Conservation (phyloP, 2,329 filamentous ascomycete genomes). For the Aspergillus novofumigatus region DNA sequence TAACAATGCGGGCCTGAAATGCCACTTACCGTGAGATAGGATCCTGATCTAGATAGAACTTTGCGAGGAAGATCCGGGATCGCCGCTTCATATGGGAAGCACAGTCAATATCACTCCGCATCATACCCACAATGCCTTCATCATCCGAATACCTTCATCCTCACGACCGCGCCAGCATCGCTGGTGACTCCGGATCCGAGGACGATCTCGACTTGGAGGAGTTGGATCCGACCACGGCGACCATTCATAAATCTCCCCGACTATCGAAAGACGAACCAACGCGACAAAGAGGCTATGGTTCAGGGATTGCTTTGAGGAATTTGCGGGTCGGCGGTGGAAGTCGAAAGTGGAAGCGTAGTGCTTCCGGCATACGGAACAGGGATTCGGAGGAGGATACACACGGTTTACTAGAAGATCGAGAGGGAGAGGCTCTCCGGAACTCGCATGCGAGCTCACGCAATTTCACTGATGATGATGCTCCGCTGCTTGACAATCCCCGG, state of each 20-base stretch:
- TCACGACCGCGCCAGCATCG: slow-evolving; percentile 28
- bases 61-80: neutral
- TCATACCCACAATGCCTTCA: slow-evolving; percentile 27
- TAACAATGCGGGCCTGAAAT: slow-evolving; percentile 13
- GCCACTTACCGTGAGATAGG: slow-evolving; percentile 8
- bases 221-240: slow-evolving; percentile 37
- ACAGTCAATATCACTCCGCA: neutral
- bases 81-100: neutral
- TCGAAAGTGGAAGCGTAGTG: slow-evolving; percentile 36
- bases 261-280: slow-evolving; percentile 26
- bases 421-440: slow-evolving; percentile 52
- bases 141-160: slow-evolving; percentile 35
- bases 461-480: slow-evolving; percentile 65
- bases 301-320: slow-evolving; percentile 46
- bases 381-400: slow-evolving; percentile 59
- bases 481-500: slow-evolving; percentile 57
- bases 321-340: slow-evolving; percentile 48
- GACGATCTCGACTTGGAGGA: slow-evolving; percentile 45
- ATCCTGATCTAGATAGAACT: neutral
- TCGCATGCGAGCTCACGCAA: slow-evolving; percentile 55
- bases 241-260: slow-evolving; percentile 17
- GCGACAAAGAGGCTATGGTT: slow-evolving; percentile 27
- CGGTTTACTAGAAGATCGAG: slow-evolving; percentile 62
- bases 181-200: slow-evolving; percentile 36
- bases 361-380: slow-evolving; percentile 38